Base-by-base conservation (phyloP, 169 alveolate species). In the Hepatocystis sp. region DNA sequence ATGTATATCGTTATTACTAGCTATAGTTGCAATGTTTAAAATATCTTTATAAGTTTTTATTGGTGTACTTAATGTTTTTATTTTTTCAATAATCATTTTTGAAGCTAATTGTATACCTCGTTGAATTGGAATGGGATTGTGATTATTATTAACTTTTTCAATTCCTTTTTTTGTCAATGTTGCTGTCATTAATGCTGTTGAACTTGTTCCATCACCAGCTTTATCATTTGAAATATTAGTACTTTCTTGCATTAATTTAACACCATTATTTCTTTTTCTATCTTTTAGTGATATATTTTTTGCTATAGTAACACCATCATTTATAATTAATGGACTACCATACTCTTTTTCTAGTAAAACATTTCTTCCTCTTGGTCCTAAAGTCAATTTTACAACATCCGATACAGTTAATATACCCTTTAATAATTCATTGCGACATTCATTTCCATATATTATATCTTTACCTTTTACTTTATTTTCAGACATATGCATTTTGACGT, bases 121-220 rank as follows among this genome's bases (percentile, higher is more conserved):
- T 42, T 95, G 97, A 52, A 94, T 76, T 1, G 96, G 96, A 19
- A 95, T 93, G 0, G 97, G 96, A 34, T 95, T 95, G 90, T 94
- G 97, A 7, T 96, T 96, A 86, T 91, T 64, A 85, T 95, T 95
- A 25, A 95, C 97, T 85, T 94, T 91, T 27, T 94, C 95, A 32
- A 94, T 95, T 0, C 97, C 97, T 89, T 93, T 90, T 53, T 85
- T 88, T 30, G 95, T 94, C 2, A 95, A 93, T 30, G 94, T 96
- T 1, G 96, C 96, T 10, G 97, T 95, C 65, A 96, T 91, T 46
- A 95, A 84, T 1, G 97, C 92, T n/a, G 98, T 95, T 27, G 97
- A 93, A 0, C 97, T 94, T 1, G 98, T 95, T 21, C 98, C 98
- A 85, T 95, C 98, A 11, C 98, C 98, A 2, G 98, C 97, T 61